phyloP scores from a whole-genome alignment of 2,329 filamentous ascomycete genomes.

The Trichoderma lentiforme region DNA sequence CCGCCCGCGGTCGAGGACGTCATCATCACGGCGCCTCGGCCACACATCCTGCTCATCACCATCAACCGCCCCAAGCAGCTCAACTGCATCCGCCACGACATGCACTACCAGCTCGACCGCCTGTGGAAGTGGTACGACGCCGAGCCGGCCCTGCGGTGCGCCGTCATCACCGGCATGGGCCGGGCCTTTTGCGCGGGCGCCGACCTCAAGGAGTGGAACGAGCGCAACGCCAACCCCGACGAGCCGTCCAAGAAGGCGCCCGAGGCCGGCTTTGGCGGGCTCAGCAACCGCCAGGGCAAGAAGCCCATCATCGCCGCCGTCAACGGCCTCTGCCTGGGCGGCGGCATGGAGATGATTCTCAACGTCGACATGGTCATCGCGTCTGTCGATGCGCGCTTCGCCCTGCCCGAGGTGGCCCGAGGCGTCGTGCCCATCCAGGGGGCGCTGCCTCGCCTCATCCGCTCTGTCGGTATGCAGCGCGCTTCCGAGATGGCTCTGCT shows the following conservation, averaged over 20 bases:
- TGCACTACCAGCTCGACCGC: conserved; percentile 47
- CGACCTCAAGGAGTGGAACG: conserved; percentile 63
- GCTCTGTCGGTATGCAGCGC: conserved; percentile 64
- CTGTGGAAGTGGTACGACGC: conserved; percentile 60
- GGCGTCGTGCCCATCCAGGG: conserved; percentile 71
- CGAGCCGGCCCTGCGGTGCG: conserved; percentile 58
- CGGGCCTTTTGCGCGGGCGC: conserved; percentile 66
- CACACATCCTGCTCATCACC: conserved; percentile 56
- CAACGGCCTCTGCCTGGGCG: conserved; percentile 71
- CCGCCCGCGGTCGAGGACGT: conserved; percentile 43
- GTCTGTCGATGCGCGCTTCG: conserved; percentile 55
- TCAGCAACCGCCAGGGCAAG: conserved; percentile 63
- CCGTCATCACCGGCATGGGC: conserved; percentile 59
- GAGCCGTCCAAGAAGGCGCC: conserved; percentile 27
- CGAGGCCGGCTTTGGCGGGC: conserved; percentile 58
- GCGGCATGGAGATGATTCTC: conserved; percentile 72
- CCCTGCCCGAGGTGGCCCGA: conserved; percentile 66
- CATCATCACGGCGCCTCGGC: conserved; percentile 48
- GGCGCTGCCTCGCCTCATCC: conserved; percentile 62
- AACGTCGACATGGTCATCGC: conserved; percentile 73
- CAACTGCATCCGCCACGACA: conserved; percentile 52
- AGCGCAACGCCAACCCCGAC: conserved; percentile 34
- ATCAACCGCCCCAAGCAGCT: conserved; percentile 57
- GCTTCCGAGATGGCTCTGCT: conserved; percentile 69
- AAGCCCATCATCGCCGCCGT: conserved; percentile 77